These are phyloP conservation scores for Sclerotinia nivalis DNA, from an alignment of 2,329 filamentous ascomycete species.

Conservation along the genomic window DNA sequence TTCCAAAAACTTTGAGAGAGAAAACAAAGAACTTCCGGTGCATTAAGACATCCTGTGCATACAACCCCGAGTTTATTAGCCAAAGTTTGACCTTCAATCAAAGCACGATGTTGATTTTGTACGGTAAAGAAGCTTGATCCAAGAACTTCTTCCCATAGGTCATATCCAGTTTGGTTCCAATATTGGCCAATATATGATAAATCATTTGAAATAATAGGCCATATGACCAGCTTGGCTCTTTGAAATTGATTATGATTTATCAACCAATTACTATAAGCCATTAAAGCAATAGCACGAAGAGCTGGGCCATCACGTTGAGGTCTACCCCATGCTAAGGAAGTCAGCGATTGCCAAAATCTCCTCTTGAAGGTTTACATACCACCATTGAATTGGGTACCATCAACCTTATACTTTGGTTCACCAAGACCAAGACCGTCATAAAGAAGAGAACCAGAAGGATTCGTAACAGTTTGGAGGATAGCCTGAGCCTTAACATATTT, in stretches of 20 bases:
- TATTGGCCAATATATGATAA: conserved; percentile 72
- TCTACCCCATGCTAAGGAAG: conserved; percentile 48
- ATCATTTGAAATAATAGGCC: conserved; percentile 76
- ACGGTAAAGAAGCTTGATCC: conserved; percentile 80
- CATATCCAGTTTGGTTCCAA: conserved; percentile 65
- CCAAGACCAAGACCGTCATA: conserved; percentile 55
- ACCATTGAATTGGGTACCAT: conserved; percentile 63
- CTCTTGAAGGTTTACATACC: neutral
- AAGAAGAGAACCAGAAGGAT: conserved; percentile 49
- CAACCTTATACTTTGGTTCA: conserved; percentile 72
- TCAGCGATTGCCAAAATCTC: neutral
- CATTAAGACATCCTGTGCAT: conserved; percentile 62
- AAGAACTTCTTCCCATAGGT: conserved; percentile 82
- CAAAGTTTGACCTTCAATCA: conserved; percentile 65
- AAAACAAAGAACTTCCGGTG: conserved; percentile 71
- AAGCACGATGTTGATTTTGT: conserved; percentile 60
- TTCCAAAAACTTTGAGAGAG: conserved; percentile 71
- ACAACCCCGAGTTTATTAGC: conserved; percentile 61
- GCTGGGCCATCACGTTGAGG: conserved; percentile 80
- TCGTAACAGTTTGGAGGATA: conserved; percentile 55
- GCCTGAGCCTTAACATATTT: conserved; percentile 70
- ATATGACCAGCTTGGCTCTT: conserved; percentile 54
- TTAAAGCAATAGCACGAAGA: conserved; percentile 71
- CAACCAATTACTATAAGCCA: conserved; percentile 72
- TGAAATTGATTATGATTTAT: conserved; percentile 57